A percentile compares a stretch with the other conserved stretches of the same genome.
phyloP scores from a whole-genome alignment of 2,329 filamentous ascomycete genomes.

The Plectosphaerella plurivora region DNA sequence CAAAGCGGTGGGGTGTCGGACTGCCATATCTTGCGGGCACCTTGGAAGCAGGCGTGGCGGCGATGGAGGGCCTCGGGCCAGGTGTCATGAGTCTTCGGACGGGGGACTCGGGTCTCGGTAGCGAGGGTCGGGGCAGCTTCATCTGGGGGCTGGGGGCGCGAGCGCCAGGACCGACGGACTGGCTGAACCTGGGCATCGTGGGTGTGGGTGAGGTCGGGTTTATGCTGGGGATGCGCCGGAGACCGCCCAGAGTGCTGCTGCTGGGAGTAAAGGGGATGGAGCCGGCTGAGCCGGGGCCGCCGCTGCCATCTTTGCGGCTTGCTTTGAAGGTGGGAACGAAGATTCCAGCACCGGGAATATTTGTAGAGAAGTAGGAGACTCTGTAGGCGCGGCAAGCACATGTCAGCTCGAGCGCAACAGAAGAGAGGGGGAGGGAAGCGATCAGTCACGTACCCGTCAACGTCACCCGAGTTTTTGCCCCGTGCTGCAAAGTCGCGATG shows the following conservation, averaged over 20 bases:
- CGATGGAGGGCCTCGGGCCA: constrained; percentile 50
- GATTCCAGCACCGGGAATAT: constrained; percentile 77
- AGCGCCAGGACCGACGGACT: constrained; percentile 71
- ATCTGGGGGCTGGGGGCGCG: constrained; percentile 67
- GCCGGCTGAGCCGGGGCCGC: constrained; percentile 43
- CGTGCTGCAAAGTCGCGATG: constrained; percentile 72
- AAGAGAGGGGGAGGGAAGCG: constrained; percentile 5
- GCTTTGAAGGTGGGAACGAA: constrained; percentile 87
- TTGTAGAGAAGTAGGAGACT: constrained; percentile 76
- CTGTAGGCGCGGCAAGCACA: constrained; percentile 29
- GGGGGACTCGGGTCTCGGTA: constrained; percentile 87
- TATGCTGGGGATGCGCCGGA: constrained; percentile 54
- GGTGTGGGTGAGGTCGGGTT: constrained; percentile 62
- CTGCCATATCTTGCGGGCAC: constrained; percentile 56
- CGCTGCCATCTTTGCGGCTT: constrained; percentile 59
- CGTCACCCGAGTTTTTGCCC: constrained; percentile 95
- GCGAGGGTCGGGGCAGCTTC: constrained; percentile 69
- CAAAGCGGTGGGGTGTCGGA: constrained; percentile 58
- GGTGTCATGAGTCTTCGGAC: constrained; percentile 63
- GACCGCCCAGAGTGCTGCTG: constrained; percentile 52
- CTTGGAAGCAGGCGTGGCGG: constrained; percentile 43
- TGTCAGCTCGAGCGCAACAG: constrained; percentile 9
- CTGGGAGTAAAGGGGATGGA: constrained; percentile 62
- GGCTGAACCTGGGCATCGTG: constrained; percentile 74
- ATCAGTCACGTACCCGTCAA: constrained; percentile 69